Evolutionary conservation across 441 rosid species (phyloP).

Genomic region (Euphorbia schlechtendalii): DNA sequence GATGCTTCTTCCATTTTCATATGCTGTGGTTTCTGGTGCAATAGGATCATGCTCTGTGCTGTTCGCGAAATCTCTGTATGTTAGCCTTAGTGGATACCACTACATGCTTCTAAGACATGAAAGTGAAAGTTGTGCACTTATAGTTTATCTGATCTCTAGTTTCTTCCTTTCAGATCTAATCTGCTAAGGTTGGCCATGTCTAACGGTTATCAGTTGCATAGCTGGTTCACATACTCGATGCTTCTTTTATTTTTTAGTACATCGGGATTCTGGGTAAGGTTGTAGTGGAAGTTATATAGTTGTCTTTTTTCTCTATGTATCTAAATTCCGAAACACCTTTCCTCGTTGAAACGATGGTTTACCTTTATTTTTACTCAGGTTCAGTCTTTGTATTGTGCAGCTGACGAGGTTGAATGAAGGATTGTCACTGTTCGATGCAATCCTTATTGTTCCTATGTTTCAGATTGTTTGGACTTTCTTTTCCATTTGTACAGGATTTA

Average conservation of each 20-base stretch:
- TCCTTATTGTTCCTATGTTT: constrained; percentile 98
- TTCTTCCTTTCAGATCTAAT: constrained; percentile 49
- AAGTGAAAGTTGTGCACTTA: constrained; percentile 1
- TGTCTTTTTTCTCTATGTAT: constrained; percentile 3
- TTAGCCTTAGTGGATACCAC: constrained; percentile 15
- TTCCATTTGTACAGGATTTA: constrained; percentile 95
- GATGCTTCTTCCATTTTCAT: constrained; percentile 86
- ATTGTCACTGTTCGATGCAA: constrained; percentile 81
- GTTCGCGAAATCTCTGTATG: constrained; percentile 98
- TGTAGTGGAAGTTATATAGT: constrained; percentile 1
- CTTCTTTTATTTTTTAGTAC: constrained; percentile 90
- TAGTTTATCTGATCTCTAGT: constrained; percentile 14
- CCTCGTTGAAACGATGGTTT: constrained; percentile 10
- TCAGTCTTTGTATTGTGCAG: constrained; percentile 36
- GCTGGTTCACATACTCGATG: constrained; percentile 97
- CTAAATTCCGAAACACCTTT: not conserved
- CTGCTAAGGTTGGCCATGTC: constrained; percentile 90
- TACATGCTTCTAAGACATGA: constrained; percentile 6
- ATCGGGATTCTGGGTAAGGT: constrained; percentile 92
- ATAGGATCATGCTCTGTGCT: constrained; percentile 94
- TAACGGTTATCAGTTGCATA: constrained; percentile 71
- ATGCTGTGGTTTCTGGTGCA: constrained; percentile 95
- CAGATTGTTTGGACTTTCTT: constrained; percentile 99
- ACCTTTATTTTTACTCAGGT: constrained; percentile 12
- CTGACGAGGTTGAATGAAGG: constrained; percentile 96